phyloP scores from a whole-genome alignment of 2,329 filamentous ascomycete genomes.

The Gremmenia infestans region DNA sequence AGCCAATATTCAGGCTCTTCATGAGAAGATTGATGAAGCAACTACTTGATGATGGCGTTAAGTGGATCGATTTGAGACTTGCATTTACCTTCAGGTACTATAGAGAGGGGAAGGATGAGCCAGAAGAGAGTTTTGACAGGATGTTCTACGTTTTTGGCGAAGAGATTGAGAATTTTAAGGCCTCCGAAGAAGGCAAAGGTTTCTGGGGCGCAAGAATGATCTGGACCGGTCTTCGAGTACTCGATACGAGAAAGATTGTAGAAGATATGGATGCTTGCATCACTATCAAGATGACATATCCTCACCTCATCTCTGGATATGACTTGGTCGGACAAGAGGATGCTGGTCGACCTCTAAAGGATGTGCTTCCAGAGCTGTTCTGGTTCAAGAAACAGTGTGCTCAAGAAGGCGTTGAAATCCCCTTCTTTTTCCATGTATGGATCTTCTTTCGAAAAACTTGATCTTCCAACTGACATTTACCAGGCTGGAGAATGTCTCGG shows the following conservation, averaged over 20 bases:
- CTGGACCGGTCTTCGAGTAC: constrained; percentile 69
- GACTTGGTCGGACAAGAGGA: constrained; percentile 90
- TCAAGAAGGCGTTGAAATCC: constrained; percentile 72
- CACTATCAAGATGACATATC: constrained; percentile 70
- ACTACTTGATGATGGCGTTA: constrained; percentile 75
- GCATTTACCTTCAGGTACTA: constrained; percentile 70
- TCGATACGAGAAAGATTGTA: constrained; percentile 61
- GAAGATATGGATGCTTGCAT: constrained; percentile 87
- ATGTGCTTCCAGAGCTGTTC: constrained; percentile 79
- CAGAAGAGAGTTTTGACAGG: constrained; percentile 62
- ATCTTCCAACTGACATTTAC: neutral
- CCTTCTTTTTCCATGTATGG: constrained; percentile 78
- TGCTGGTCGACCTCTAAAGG: constrained; percentile 65
- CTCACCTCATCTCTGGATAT: constrained; percentile 77
- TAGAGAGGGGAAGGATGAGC: constrained; percentile 55
- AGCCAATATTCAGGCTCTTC: constrained; percentile 79
- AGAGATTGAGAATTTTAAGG: constrained; percentile 71
- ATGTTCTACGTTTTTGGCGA: constrained; percentile 72
- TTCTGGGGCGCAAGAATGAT: constrained; percentile 87
- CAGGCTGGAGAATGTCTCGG: constrained; percentile 80
- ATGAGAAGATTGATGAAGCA: constrained; percentile 65
- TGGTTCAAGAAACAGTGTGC: constrained; percentile 89
- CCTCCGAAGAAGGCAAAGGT: constrained; percentile 60
- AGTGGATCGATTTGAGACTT: constrained; percentile 77
- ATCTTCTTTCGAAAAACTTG: constrained; percentile 6